These are phyloP conservation scores for Musa balbisiana DNA, from an alignment of 202 grass and related monocot species.

Conservation along the genomic window DNA sequence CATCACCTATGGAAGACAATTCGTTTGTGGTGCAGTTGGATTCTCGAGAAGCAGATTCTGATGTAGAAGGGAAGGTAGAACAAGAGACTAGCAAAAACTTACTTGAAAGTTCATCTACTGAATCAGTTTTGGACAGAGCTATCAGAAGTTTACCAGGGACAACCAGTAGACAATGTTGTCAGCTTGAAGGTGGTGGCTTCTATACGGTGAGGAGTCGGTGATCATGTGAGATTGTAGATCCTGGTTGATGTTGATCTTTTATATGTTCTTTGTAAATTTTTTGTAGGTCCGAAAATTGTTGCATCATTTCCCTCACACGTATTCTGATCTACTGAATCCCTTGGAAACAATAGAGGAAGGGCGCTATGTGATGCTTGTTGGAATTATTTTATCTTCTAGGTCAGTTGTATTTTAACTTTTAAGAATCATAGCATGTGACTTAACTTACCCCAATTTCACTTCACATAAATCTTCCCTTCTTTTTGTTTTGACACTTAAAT, in stretches of 20 bases:
- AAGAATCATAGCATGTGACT: constrained; percentile 15
- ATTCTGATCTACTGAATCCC: constrained; percentile 76
- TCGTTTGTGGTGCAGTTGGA: background rate
- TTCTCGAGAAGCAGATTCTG: constrained; percentile 25
- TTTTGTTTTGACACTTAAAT: background rate
- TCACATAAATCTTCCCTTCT: background rate
- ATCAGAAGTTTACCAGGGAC: constrained; percentile 51
- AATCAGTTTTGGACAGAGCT: constrained; percentile 49
- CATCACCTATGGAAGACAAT: constrained; percentile 29
- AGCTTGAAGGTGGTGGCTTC: constrained; percentile 69
- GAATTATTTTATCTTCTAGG: constrained; percentile 70
- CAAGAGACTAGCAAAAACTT: background rate
- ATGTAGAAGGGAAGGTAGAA: constrained; percentile 3
- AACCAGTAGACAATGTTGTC: constrained; percentile 45
- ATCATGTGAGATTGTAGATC: background rate
- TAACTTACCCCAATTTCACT: background rate
- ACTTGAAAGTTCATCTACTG: background rate
- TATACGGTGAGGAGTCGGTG: constrained; percentile 46
- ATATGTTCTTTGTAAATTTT: constrained; percentile 22
- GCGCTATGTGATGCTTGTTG: constrained; percentile 78
- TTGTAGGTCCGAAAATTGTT: constrained; percentile 79
- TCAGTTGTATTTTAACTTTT: constrained; percentile 32
- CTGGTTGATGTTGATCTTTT: constrained; percentile 6
- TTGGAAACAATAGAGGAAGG: constrained; percentile 67
- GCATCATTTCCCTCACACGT: constrained; percentile 90